Base-by-base conservation (phyloP, 2,329 filamentous ascomycete species). In the Harringtonia lauricola region DNA sequence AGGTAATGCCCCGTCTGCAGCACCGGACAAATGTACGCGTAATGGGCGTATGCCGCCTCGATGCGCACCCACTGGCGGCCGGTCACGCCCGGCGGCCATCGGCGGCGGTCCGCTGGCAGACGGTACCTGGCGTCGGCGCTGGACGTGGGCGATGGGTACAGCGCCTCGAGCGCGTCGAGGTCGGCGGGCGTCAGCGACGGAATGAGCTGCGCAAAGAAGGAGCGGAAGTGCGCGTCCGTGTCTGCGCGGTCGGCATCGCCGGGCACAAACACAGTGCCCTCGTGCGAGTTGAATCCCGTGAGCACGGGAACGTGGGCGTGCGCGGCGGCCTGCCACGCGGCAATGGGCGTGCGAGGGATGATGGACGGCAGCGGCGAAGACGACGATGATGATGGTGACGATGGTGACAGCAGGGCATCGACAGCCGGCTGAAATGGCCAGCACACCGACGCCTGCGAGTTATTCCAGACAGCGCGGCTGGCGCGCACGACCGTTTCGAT, bases 341-440 rank as follows among this genome's bases (percentile, higher is more conserved):
- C 63, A 13, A 81, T 65, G 3, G 81, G 81, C 12, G 71, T 61
- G 22, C 70, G 64, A 3, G 70, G 65, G 42, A 86, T 76, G 14
- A 17, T 22, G 18, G n/a, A n/a, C n/a, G n/a, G n/a, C n/a, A n/a
- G n/a, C n/a, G n/a, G n/a, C n/a, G n/a, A 4, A 13, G 39, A 18
- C n/a, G 37, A 18, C 14, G 33, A 4, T 17, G 33, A 19, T 6
- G n/a, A 18, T 3, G 34, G n/a, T 13, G 34, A 18, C 36, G 24
- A 4, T 26, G 19, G 19, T 9, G 10, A 14, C 10, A 41, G 3
- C 14, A 80, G 58, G 14, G 71, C 71, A 53, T 83, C 80, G 45
- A 86, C 72, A 30, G 80, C 75, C 8, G 81, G 81, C 52, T 85
- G 82, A 61, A 84, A 86, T 1, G 83, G 67, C 75, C 75, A 79